Evolutionary conservation across 2,329 filamentous ascomycete genomes (phyloP), one percentile per base, ranked within the genome.

Genomic region (Xylariaceae sp.): DNA sequence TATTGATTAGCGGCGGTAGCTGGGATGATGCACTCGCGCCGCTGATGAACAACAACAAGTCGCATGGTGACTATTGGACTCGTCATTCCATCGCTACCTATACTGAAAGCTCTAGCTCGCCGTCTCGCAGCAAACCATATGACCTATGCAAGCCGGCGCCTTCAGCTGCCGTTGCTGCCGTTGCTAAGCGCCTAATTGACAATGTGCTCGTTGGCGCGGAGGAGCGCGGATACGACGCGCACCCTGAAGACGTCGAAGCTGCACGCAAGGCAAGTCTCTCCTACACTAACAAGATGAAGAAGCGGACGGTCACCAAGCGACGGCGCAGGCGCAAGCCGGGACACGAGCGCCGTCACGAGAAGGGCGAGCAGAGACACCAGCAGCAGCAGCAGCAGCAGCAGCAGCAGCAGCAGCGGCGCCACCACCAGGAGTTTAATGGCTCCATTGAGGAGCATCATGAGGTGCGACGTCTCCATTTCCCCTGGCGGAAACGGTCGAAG

Each of bases 1-100:
- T 80, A 32, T 78, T 95, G 43, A 78, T 83, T 49, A 79, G 81
- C 57, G 76, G 76, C 35, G 89, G 87, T 31, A 86, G 77, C 54
- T 95, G 89, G 89, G 87, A 94, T 55, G 86, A 91, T 32, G 89
- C 89, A 0, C 79, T 95, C n/a, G 81, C 84, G 40, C 87, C 88
- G 1, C 73, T 95, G 54, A 83, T 80, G 65, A 65, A 76, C 66
- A 69, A 74, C 59, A 69, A 74, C 59, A 72, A 64, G 59, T 73
- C 67, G 64, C 75, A 69, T 59, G 73, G 66, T 51, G 70, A 72
- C 34, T 65, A 71, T 27, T 79, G 76, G 76, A 73, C 72, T 8
- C 68, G 73, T 26, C 65, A 72, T 53, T 76, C 74, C 3, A 64
- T 68, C 29, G 70, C 66, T 11, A 69, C 66, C 35, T 66, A 66